These are phyloP conservation scores for Naganishia friedmannii DNA, from an alignment of 768 basidiomycete species.

Conservation along the genomic window DNA sequence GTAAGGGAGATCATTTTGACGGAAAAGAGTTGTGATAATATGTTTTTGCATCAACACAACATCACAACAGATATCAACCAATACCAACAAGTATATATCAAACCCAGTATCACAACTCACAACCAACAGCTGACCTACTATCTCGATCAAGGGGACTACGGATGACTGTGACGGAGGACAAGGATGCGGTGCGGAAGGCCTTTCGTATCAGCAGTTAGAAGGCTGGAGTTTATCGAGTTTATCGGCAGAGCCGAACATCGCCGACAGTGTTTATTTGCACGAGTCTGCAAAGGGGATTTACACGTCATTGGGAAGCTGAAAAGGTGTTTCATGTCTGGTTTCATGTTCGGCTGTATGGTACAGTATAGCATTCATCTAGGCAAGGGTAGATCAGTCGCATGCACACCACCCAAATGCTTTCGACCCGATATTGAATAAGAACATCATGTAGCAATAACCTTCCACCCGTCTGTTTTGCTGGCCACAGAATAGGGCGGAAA, in stretches of 20 bases:
- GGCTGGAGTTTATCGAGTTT: not conserved
- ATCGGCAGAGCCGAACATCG: slow-evolving; percentile 3
- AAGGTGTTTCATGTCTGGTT: not conserved
- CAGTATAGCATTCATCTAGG: too few relatives aligned
- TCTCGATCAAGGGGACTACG: not conserved
- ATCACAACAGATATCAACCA: not conserved
- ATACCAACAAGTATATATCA: not conserved
- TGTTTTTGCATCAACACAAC: not conserved
- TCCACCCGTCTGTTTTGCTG: too few relatives aligned
- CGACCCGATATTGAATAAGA: too few relatives aligned
- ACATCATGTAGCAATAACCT: too few relatives aligned
- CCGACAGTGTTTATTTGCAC: not conserved
- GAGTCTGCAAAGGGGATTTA: not conserved
- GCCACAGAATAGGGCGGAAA: too few relatives aligned
- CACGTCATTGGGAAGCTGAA: not conserved
- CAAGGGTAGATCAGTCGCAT: too few relatives aligned
- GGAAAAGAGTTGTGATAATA: not conserved
- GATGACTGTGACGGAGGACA: slow-evolving; percentile 3
- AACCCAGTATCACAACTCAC: not conserved
- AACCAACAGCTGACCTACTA: not conserved
- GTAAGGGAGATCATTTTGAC: slow-evolving; percentile 15
- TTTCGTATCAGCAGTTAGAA: not conserved
- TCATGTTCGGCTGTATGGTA: too few relatives aligned
- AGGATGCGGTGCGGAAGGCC: slow-evolving; percentile 4
- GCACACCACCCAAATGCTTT: too few relatives aligned